Percentiles rank a stretch among this genome's conserved stretches.
These are phyloP conservation scores for Colletotrichum tabaci DNA, from an alignment of 2,329 filamentous ascomycete genomes.

Conservation along the genomic window DNA sequence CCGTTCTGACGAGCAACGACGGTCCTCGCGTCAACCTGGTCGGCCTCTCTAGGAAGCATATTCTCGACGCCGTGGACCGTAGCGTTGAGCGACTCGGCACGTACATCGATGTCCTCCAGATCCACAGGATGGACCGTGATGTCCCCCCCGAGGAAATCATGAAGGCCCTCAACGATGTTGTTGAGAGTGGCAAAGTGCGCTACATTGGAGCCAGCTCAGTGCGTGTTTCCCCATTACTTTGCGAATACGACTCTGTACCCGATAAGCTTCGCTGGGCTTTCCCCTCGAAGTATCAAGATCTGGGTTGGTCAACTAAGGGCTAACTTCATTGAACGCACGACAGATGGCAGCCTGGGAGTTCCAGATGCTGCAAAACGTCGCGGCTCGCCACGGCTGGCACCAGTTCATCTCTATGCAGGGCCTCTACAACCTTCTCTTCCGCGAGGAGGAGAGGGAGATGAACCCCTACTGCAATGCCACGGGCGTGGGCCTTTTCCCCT, in stretches of 20 bases:
- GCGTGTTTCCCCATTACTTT: background rate
- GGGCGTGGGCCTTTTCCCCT: constrained; percentile 51
- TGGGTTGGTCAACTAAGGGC: too few species aligned
- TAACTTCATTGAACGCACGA: fast-evolving
- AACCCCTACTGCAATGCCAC: constrained; percentile 58
- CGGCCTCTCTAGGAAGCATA: constrained; percentile 40
- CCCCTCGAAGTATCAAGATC: too few species aligned
- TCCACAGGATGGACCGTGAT: constrained; percentile 71
- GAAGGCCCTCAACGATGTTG: constrained; percentile 71
- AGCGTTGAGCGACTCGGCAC: constrained; percentile 62
- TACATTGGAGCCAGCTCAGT: constrained; percentile 39
- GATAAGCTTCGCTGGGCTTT: too few species aligned
- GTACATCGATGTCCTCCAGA: constrained; percentile 69
- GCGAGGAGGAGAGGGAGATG: constrained; percentile 69
- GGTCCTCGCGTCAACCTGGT: constrained; percentile 55
- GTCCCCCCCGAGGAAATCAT: constrained; percentile 71
- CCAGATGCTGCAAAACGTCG: constrained; percentile 62
- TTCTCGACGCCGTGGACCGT: constrained; percentile 57
- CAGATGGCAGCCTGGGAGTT: constrained; percentile 40
- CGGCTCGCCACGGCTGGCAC: constrained; percentile 67
- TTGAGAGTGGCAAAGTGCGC: constrained; percentile 68
- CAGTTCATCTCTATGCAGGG: constrained; percentile 73
- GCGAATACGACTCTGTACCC: too few species aligned
- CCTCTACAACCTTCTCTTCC: constrained; percentile 67
- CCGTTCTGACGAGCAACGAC: constrained; percentile 43